phyloP scores from a whole-genome alignment of 306 rosid species.

The Mucuna pruriens region DNA sequence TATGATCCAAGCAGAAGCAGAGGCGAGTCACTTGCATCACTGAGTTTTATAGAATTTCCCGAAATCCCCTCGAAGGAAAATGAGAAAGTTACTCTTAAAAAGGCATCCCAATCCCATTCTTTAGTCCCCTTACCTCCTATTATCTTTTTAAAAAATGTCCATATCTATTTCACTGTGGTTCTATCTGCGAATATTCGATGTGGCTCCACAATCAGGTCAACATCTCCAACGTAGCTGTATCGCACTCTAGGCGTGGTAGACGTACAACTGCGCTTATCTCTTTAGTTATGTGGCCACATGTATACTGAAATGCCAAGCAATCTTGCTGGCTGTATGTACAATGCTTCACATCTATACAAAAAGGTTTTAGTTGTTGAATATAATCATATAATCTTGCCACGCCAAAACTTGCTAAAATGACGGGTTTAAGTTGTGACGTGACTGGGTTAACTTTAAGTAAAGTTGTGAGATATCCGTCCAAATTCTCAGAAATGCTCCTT shows the following conservation, averaged over 20 bases:
- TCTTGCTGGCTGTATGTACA: conserved; percentile 53
- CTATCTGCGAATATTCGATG: conserved; percentile 30
- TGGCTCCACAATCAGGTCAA: conserved; percentile 40
- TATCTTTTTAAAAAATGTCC: conserved; percentile 43
- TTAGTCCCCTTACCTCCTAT: conserved; percentile 28
- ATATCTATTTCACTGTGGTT: conserved; percentile 29
- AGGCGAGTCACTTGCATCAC: conserved; percentile 23
- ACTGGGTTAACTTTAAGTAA: conserved; percentile 7
- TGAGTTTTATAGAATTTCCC: conserved; percentile 37
- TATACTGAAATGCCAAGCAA: conserved; percentile 44
- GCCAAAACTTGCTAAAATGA: conserved; percentile 28
- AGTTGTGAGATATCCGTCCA: not conserved
- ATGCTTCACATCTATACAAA: conserved; percentile 41
- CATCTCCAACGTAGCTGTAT: conserved; percentile 55
- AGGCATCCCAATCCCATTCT: conserved; percentile 34
- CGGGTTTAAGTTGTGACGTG: conserved; percentile 37
- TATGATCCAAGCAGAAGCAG: conserved; percentile 33
- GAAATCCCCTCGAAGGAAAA: conserved; percentile 38
- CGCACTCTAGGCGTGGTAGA: conserved; percentile 46
- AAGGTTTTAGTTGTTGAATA: conserved; percentile 45
- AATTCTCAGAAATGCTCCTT: conserved; percentile 85
- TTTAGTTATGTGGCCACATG: conserved; percentile 37
- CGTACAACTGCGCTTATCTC: conserved; percentile 37
- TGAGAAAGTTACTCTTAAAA: conserved; percentile 19
- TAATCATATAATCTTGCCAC: conserved; percentile 38